phyloP scores from a whole-genome alignment of 1,284 basidiomycete genomes.

The Marasmius tenuissimus region DNA sequence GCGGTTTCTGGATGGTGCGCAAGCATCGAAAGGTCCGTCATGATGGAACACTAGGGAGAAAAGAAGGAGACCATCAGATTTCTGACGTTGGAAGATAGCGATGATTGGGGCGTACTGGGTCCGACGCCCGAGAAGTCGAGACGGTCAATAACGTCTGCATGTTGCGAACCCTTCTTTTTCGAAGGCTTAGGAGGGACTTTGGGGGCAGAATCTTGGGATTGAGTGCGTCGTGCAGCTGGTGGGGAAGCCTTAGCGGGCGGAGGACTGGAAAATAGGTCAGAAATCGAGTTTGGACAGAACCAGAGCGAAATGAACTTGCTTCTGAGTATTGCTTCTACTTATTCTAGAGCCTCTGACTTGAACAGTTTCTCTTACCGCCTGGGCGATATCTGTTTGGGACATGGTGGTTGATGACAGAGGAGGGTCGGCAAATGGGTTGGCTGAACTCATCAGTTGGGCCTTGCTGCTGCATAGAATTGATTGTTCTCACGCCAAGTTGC shows the following conservation, averaged over 20 bases:
- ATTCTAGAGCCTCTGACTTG: constrained; percentile 40
- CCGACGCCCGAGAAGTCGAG: constrained; percentile 66
- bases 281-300: constrained; percentile 15
- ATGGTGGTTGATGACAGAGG: neutral
- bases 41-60: constrained; percentile 74
- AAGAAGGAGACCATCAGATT: constrained; percentile 15
- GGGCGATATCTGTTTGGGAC: constrained; percentile 44
- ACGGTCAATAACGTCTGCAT: constrained; percentile 67
- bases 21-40: constrained; percentile 86
- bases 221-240: constrained; percentile 51
- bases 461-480: neutral
- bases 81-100: constrained; percentile 14
- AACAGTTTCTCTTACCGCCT: constrained; percentile 68
- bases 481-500: neutral
- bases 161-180: constrained; percentile 68
- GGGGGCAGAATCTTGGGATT: constrained; percentile 66
- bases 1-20: constrained; percentile 82
- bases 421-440: constrained; percentile 6
- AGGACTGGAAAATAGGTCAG: constrained; percentile 20
- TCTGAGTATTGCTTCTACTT: constrained; percentile 11
- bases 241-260: constrained; percentile 29
- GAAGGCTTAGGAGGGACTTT: constrained; percentile 46
- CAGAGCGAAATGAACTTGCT: constrained; percentile 10
- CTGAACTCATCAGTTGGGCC: neutral
- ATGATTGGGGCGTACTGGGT: constrained; percentile 53